phyloP scores from a whole-genome alignment of 768 basidiomycete species.

The Auriscalpium microsporum region DNA sequence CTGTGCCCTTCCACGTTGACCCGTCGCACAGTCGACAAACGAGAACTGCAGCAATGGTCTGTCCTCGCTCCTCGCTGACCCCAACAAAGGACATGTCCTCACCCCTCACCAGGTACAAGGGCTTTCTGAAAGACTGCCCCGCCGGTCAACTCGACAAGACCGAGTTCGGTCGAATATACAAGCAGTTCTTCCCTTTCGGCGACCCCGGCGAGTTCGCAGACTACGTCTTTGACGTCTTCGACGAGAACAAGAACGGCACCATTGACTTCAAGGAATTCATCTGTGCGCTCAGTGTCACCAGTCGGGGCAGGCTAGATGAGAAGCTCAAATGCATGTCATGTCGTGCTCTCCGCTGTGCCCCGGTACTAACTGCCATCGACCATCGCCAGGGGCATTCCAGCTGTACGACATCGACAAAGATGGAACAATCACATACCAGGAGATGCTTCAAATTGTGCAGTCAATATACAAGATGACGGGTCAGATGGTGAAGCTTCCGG shows the following conservation, averaged over 20 bases:
- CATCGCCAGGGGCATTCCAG: constrained; percentile 89
- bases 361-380: neutral
- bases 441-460: constrained; percentile 97
- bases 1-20: constrained; percentile 13
- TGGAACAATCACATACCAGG: constrained; percentile 95
- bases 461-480: constrained; percentile 99
- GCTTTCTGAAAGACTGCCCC: constrained; percentile 98
- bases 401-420: constrained; percentile 99
- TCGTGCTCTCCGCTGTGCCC: neutral
- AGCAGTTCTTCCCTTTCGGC: constrained; percentile 99
- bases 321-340: constrained; percentile 85
- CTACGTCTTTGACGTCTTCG: constrained; percentile 98
- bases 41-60: constrained; percentile 92
- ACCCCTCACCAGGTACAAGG: constrained; percentile 75
- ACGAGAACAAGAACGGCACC: constrained; percentile 89
- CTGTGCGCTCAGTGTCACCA: constrained; percentile 92
- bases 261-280: constrained; percentile 99
- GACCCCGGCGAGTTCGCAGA: constrained; percentile 96
- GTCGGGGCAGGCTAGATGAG: constrained; percentile 88
- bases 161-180: constrained; percentile 96
- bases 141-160: constrained; percentile 93
- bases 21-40: constrained; percentile 72
- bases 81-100: constrained; percentile 7
- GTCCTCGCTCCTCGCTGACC: constrained; percentile 8
- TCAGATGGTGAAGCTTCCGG: constrained; percentile 96